phyloP scores from a whole-genome alignment of 75 land plant genomes.

The Cunninghamia lanceolata region DNA sequence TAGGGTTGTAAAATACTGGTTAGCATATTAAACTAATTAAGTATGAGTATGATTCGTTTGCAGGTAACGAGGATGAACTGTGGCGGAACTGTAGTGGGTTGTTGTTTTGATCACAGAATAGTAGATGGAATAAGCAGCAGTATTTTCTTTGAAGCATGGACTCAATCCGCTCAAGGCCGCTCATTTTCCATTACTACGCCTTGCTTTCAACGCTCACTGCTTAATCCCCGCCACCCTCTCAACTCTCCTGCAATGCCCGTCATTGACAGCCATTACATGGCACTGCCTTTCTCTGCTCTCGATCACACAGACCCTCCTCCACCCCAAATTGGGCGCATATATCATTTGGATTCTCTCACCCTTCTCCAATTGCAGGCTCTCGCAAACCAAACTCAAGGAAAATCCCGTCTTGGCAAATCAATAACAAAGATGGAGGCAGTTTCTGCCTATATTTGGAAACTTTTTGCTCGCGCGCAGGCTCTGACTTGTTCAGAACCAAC shows the following conservation, averaged over 20 bases:
- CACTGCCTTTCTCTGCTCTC: not conserved
- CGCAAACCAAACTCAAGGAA: not conserved
- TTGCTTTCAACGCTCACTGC: not conserved
- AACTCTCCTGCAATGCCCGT: not conserved
- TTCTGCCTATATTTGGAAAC: not conserved
- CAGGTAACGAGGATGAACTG: conserved; percentile 1
- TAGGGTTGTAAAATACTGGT: not conserved
- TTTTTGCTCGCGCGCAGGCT: not conserved
- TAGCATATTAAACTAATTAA: not conserved
- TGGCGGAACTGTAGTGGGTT: not conserved
- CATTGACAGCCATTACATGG: not conserved
- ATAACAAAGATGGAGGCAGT: not conserved
- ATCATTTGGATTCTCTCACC: not conserved
- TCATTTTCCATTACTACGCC: not conserved
- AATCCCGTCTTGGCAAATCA: not conserved
- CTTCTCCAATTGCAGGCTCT: not conserved
- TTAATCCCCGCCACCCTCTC: not conserved
- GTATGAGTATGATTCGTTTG: not conserved
- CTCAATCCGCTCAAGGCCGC: not conserved
- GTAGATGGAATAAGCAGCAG: not conserved
- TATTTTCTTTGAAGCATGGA: not conserved
- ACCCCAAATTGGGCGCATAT: not conserved
- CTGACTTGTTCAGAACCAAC: not conserved
- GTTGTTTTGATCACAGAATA: not conserved
- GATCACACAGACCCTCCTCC: not conserved